phyloP scores from a whole-genome alignment of 2,329 filamentous ascomycete genomes.

The Plenodomus biglobosus region DNA sequence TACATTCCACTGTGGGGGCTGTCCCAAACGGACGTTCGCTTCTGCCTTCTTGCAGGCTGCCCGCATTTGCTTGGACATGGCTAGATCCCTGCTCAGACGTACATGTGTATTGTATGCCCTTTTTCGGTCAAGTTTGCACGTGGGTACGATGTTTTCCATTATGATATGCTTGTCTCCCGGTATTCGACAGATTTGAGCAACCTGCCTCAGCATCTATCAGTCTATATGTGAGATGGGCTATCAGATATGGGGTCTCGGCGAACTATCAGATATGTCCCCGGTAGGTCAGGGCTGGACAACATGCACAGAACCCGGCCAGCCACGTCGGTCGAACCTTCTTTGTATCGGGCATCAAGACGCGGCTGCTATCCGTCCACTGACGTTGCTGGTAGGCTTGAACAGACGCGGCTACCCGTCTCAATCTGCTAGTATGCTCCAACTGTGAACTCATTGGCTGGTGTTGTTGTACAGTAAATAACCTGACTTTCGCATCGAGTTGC shows the following conservation, averaged over 20 bases:
- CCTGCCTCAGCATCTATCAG: not conserved
- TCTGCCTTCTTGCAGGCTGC: constrained; percentile 16
- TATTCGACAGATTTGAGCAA: not conserved
- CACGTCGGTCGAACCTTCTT: constrained; percentile 14
- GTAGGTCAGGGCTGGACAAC: not conserved
- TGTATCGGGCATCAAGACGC: not conserved
- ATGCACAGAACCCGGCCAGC: constrained; percentile 22
- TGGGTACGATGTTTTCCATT: constrained; percentile 5
- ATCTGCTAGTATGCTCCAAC: constrained; percentile 13
- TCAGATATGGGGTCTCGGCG: not conserved
- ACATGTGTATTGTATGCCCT: constrained; percentile 6
- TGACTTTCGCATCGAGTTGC: constrained; percentile 14
- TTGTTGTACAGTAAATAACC: constrained; percentile 31
- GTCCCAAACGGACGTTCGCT: constrained; percentile 20
- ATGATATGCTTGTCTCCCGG: constrained; percentile 8
- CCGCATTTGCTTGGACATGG: constrained; percentile 10
- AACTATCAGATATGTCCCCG: not conserved
- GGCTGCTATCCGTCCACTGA: constrained; percentile 8
- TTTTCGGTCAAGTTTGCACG: constrained; percentile 21
- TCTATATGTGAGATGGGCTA: not conserved
- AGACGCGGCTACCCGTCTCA: constrained; percentile 30
- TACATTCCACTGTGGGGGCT: constrained; percentile 17
- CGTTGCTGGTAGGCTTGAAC: constrained; percentile 20
- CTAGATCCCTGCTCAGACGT: constrained; percentile 3
- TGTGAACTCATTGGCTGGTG: constrained; percentile 25